Conservation (phyloP, 306 rosid species). For the Hippophae rhamnoides region DNA sequence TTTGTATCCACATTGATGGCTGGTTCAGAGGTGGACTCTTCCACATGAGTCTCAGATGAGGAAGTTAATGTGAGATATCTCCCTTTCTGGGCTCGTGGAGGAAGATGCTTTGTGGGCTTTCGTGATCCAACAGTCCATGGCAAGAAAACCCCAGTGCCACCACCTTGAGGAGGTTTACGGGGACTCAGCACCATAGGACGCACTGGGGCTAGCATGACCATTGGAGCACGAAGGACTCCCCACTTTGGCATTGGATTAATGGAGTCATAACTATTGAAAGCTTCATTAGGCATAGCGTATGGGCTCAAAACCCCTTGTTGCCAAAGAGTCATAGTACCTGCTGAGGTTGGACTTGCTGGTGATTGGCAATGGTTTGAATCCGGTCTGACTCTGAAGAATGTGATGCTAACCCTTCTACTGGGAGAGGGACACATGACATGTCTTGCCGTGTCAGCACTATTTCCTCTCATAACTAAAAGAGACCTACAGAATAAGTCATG, state of each 20-base stretch:
- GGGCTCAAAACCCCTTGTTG: slow-evolving; percentile 53
- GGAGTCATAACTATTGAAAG: slow-evolving; percentile 42
- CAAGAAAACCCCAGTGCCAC: slow-evolving; percentile 75
- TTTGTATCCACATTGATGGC: slow-evolving; percentile 38
- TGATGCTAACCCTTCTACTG: slow-evolving; percentile 63
- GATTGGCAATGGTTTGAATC: slow-evolving; percentile 59
- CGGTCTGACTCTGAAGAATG: slow-evolving; percentile 70
- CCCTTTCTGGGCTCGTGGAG: slow-evolving; percentile 87
- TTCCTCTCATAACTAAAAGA: slow-evolving; percentile 90
- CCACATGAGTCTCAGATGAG: slow-evolving; percentile 37
- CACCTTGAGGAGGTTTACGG: slow-evolving; percentile 41
- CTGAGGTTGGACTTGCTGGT: slow-evolving; percentile 33
- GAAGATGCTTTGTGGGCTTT: slow-evolving; percentile 83
- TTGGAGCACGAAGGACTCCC: slow-evolving; percentile 67
- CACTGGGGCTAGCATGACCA: slow-evolving; percentile 70
- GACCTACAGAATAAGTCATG: slow-evolving; percentile 40
- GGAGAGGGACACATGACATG: slow-evolving; percentile 96
- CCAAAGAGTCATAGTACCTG: slow-evolving; percentile 53
- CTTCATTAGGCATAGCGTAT: slow-evolving; percentile 51
- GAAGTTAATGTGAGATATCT: slow-evolving; percentile 57
- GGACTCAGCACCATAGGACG: slow-evolving; percentile 57
- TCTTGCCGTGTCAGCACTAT: slow-evolving; percentile 93
- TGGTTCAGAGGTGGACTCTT: slow-evolving; percentile 55
- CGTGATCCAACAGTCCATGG: slow-evolving; percentile 83
- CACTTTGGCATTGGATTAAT: slow-evolving; percentile 67